These are phyloP conservation scores for Penicillium maclennaniae DNA, from an alignment of 495 filamentous ascomycete species.

Conservation along the genomic window DNA sequence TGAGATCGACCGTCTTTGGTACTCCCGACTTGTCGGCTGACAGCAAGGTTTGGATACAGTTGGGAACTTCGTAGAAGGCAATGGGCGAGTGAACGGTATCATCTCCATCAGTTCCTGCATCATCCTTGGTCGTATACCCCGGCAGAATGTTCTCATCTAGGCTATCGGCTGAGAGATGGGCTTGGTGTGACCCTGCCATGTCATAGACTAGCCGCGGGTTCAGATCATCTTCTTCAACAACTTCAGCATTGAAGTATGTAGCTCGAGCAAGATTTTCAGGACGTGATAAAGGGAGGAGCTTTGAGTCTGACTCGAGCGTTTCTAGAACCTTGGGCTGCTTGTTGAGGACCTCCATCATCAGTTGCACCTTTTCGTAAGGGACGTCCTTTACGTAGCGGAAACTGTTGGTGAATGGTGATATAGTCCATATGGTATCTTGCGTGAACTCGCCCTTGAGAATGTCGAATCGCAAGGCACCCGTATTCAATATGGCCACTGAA, in stretches of 20 bases:
- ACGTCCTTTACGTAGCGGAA: constrained; percentile 78
- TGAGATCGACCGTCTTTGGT: constrained; percentile 74
- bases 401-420: constrained; percentile 83
- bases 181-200: constrained; percentile 12
- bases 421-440: constrained; percentile 73
- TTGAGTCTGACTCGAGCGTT: constrained; percentile 7
- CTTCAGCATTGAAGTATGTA: constrained; percentile 7
- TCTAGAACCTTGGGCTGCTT: constrained; percentile 56
- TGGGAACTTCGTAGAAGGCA: constrained; percentile 72
- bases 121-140: constrained; percentile 89
- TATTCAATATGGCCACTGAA: constrained; percentile 75
- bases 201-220: background rate
- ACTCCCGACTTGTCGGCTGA: constrained; percentile 39
- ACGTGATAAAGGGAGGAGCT: constrained; percentile 28
- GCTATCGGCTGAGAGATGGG: constrained; percentile 20
- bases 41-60: constrained; percentile 69
- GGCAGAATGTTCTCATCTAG: constrained; percentile 46
- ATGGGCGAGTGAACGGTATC: constrained; percentile 80
- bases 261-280: constrained; percentile 34
- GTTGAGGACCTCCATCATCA: constrained; percentile 72
- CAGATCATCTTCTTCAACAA: constrained; percentile 1
- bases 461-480: constrained; percentile 89
- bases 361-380: constrained; percentile 65
- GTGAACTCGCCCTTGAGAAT: constrained; percentile 92
- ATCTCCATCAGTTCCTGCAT: constrained; percentile 80